Percentiles rank a stretch among this genome's conserved stretches.
Conservation (phyloP, 2,329 filamentous ascomycete genomes). For the Curvularia verruculosa region DNA sequence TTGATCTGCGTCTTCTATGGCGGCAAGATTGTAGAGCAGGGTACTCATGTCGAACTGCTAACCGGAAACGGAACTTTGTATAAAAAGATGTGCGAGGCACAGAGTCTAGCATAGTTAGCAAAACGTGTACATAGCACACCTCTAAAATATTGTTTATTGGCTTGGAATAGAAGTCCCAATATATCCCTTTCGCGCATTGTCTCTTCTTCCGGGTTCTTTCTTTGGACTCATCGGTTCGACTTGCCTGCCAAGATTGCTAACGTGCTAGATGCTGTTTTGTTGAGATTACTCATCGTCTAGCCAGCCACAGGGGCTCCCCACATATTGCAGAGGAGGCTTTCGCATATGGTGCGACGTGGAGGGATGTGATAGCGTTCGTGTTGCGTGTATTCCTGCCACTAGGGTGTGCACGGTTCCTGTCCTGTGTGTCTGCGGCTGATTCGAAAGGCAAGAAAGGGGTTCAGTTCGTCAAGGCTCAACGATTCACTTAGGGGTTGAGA, state of each 20-base stretch:
- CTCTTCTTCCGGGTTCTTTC: background rate
- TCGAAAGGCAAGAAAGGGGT: background rate
- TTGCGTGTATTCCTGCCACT: background rate
- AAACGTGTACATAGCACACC: background rate
- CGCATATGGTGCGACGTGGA: background rate
- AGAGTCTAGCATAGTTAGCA: slow-evolving; percentile 35
- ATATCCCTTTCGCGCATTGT: background rate
- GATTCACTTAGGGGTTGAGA: background rate
- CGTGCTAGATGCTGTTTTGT: background rate
- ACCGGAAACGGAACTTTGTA: slow-evolving; percentile 41
- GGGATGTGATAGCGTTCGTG: background rate
- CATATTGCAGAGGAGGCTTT: background rate
- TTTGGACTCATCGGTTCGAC: background rate
- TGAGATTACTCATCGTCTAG: background rate
- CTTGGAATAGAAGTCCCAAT: background rate
- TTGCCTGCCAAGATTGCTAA: background rate
- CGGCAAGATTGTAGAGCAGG: slow-evolving; percentile 79
- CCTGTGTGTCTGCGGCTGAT: background rate
- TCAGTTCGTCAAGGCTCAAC: background rate
- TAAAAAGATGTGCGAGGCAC: slow-evolving; percentile 50
- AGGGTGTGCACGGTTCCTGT: background rate
- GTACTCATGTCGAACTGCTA: slow-evolving; percentile 57
- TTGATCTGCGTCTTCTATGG: slow-evolving; percentile 91
- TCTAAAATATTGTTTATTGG: background rate
- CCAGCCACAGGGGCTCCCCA: background rate